Evolutionary conservation across 306 rosid genomes (phyloP).

Genomic region (Trichosanthes truncata): DNA sequence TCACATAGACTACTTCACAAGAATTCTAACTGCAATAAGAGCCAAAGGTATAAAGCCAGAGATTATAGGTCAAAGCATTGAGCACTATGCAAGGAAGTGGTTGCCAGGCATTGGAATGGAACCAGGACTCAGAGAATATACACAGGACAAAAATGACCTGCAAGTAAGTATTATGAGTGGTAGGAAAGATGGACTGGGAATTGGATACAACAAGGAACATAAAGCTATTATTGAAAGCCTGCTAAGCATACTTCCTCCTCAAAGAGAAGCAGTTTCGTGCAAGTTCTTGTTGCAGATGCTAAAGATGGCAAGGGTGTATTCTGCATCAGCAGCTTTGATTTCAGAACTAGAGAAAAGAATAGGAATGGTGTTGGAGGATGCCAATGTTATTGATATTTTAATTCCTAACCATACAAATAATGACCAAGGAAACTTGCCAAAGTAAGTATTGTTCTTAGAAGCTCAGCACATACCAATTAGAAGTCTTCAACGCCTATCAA

Average conservation of each 20-base stretch:
- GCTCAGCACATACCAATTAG: neutral
- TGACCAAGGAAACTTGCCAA: slow-evolving; percentile 39
- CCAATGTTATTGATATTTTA: slow-evolving; percentile 69
- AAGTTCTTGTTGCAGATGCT: slow-evolving; percentile 67
- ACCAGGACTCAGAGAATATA: slow-evolving; percentile 59
- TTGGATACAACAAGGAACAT: slow-evolving; percentile 50
- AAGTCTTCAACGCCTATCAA: slow-evolving; percentile 8
- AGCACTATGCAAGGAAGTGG: slow-evolving; percentile 73
- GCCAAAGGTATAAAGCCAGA: slow-evolving; percentile 61
- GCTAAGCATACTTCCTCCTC: slow-evolving; percentile 68
- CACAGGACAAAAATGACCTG: slow-evolving; percentile 47
- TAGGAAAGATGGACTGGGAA: slow-evolving; percentile 34
- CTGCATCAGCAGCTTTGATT: slow-evolving; percentile 66
- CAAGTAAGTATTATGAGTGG: slow-evolving; percentile 47
- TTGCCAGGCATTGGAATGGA: slow-evolving; percentile 54
- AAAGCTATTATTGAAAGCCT: slow-evolving; percentile 65
- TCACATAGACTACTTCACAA: slow-evolving; percentile 57
- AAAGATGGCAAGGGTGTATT: slow-evolving; percentile 76
- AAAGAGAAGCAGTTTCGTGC: slow-evolving; percentile 71
- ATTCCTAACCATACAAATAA: slow-evolving; percentile 62
- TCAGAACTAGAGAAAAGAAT: slow-evolving; percentile 86
- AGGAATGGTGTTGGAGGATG: slow-evolving; percentile 76
- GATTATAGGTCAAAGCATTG: slow-evolving; percentile 58
- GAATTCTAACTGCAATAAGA: slow-evolving; percentile 52
- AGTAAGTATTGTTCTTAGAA: slow-evolving; percentile 40